These are phyloP conservation scores for Dentiscutata heterogama DNA, from an alignment of 371 early-diverging fungal species.

Conservation along the genomic window DNA sequence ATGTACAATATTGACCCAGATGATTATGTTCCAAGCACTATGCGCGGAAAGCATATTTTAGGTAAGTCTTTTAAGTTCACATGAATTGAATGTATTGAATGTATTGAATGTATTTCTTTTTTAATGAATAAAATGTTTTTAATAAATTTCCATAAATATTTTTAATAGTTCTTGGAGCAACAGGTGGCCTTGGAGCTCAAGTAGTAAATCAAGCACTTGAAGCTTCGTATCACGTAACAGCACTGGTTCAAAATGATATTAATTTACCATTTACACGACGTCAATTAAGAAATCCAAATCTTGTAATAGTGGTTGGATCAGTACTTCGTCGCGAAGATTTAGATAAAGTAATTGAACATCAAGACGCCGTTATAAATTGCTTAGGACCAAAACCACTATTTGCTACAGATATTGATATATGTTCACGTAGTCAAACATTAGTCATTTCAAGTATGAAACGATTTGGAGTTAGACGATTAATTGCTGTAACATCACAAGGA, in stretches of 20 bases:
- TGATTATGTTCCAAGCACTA: conserved; percentile 8
- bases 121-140: not conserved
- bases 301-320: conserved; percentile 31
- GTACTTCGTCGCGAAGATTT: conserved; percentile 1
- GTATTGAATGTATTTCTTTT: not conserved
- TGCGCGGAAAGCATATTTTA: conserved; percentile 43
- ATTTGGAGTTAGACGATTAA: conserved; percentile 6
- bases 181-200: conserved; percentile 22
- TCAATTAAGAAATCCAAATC: conserved; percentile 40
- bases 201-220: conserved; percentile 37
- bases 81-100: not conserved
- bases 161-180: conserved; percentile 32
- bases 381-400: not conserved
- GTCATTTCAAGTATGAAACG: conserved; percentile 25
- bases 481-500: conserved; percentile 1
- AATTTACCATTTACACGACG: conserved; percentile 28
- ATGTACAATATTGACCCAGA: conserved; percentile 5
- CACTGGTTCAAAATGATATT: conserved; percentile 17
- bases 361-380: conserved; percentile 41
- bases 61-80: not conserved
- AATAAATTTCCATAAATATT: conserved; percentile 2
- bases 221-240: conserved; percentile 33
- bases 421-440: not conserved
- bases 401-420: conserved; percentile 4
- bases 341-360: conserved; percentile 26